phyloP scores from a whole-genome alignment of 139 green algal species.

The Pleodorina starrii region DNA sequence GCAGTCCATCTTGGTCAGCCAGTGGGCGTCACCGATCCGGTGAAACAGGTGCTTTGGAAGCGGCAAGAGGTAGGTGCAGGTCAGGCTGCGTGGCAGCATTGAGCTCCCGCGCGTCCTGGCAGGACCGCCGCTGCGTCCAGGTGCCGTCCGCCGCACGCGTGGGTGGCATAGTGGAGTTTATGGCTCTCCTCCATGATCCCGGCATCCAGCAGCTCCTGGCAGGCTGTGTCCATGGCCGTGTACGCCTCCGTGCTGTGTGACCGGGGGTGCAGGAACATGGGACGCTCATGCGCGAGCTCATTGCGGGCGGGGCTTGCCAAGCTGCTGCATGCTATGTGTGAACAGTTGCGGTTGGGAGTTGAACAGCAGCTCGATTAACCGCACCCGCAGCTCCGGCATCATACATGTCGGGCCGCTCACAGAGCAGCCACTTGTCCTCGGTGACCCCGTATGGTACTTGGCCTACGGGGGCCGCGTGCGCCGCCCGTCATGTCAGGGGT shows the following conservation, averaged over 20 bases:
- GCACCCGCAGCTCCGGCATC: neutral
- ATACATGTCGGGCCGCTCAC: neutral
- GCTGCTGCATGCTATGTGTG: neutral
- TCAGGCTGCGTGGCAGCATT: slow-evolving; percentile 50
- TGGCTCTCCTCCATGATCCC: neutral
- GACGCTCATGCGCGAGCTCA: neutral
- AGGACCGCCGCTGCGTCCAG: no score
- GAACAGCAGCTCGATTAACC: neutral
- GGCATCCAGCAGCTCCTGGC: slow-evolving; percentile 20
- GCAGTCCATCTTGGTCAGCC: slow-evolving; percentile 56
- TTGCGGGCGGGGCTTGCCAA: neutral
- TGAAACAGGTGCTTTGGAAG: slow-evolving; percentile 49
- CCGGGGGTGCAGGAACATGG: neutral
- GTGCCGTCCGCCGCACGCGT: slow-evolving; percentile 49
- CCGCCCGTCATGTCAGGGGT: no score
- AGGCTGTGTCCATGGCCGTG: neutral
- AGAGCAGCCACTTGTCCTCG: neutral
- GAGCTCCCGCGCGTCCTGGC: slow-evolving; percentile 41
- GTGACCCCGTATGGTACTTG: no score
- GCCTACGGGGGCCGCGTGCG: no score
- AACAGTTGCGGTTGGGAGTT: neutral
- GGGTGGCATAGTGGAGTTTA: neutral
- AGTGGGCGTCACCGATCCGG: neutral
- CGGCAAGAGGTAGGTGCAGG: slow-evolving; percentile 48
- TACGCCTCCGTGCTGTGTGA: neutral